Evolutionary conservation across 192 early-diverging fungal genomes (phyloP).

Genomic region (Rhizophlyctis rosea): DNA sequence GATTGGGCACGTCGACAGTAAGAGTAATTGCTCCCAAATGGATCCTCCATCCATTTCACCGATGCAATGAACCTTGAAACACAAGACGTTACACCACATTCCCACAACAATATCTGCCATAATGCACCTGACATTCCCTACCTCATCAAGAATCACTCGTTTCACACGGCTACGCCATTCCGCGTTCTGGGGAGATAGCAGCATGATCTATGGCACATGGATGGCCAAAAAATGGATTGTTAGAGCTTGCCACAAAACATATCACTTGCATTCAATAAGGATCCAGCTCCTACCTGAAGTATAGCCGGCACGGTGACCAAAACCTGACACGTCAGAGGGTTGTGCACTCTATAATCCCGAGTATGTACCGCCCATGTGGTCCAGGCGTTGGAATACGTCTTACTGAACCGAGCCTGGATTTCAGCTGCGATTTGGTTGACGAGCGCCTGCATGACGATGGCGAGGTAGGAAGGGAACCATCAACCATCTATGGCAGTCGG

Average conservation of each 20-base stretch:
- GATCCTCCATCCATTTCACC: slow-evolving; percentile 28
- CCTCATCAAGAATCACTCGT: slow-evolving; percentile 50
- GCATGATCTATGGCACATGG: slow-evolving; percentile 31
- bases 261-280: too few relatives aligned
- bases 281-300: not conserved
- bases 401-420: slow-evolving; percentile 40
- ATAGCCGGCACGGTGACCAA: slow-evolving; percentile 37
- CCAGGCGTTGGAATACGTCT: slow-evolving; percentile 21
- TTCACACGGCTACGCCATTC: slow-evolving; percentile 28
- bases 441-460: too few relatives aligned
- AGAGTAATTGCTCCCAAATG: slow-evolving; percentile 40
- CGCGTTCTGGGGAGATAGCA: slow-evolving; percentile 11
- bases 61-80: slow-evolving; percentile 11
- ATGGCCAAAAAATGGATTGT: too few relatives aligned
- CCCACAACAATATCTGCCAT: not conserved
- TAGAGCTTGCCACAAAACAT: too few relatives aligned
- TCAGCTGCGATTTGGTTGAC: slow-evolving; percentile 48
- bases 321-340: slow-evolving; percentile 32
- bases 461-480: too few relatives aligned
- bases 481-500: too few relatives aligned
- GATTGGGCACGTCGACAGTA: slow-evolving; percentile 39
- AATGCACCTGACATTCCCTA: slow-evolving; percentile 12
- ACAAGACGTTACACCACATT: too few relatives aligned
- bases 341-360: slow-evolving; percentile 30
- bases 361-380: slow-evolving; percentile 38